A percentile compares a stretch with the other conserved stretches of the same genome.
phyloP scores from a whole-genome alignment of 2,329 filamentous ascomycete genomes.

The Aureobasidium sp. region DNA sequence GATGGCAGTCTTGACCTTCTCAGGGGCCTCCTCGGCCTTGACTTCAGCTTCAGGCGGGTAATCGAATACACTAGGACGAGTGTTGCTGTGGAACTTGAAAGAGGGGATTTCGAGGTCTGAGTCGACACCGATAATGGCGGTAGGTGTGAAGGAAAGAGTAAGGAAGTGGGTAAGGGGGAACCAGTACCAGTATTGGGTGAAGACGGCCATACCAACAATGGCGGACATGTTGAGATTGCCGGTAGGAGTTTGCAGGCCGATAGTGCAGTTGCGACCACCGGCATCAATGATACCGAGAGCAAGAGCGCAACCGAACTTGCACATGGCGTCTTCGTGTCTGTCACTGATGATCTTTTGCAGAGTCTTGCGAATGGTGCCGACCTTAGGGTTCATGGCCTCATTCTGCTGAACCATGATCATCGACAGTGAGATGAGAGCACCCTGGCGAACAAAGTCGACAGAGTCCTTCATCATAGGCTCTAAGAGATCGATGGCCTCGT shows the following conservation, averaged over 20 bases:
- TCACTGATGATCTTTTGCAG: conserved; percentile 91
- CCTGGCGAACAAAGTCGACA: conserved; percentile 95
- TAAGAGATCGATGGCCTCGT: conserved; percentile 91
- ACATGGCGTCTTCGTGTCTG: conserved; percentile 97
- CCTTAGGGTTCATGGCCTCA: conserved; percentile 97
- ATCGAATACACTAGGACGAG: conserved; percentile 90
- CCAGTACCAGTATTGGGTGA: conserved; percentile 99
- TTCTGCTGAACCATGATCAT: conserved; percentile 99
- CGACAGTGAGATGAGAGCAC: conserved; percentile 82
- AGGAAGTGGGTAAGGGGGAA: conserved; percentile 98
- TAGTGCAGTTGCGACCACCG: conserved; percentile 95
- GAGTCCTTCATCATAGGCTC: conserved; percentile 99
- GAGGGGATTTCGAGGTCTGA: conserved; percentile 86
- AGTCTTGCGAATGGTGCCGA: conserved; percentile 80
- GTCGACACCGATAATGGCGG: conserved; percentile 89
- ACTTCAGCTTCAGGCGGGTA: conserved; percentile 96
- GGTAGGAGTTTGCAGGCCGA: conserved; percentile 93
- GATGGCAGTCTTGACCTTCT: conserved; percentile 90
- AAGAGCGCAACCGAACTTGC: conserved; percentile 92
- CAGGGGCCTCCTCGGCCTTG: conserved; percentile 86
- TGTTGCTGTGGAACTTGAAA: conserved; percentile 94
- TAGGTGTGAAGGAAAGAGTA: conserved; percentile 92
- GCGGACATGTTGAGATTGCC: conserved; percentile 98
- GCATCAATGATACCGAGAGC: conserved; percentile 97
- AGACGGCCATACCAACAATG: conserved; percentile 95